Percentiles rank a stretch among this genome's conserved stretches.
Evolutionary conservation across 139 green algal genomes (phyloP).

Genomic region (Raphidocelis subcapitata): DNA sequence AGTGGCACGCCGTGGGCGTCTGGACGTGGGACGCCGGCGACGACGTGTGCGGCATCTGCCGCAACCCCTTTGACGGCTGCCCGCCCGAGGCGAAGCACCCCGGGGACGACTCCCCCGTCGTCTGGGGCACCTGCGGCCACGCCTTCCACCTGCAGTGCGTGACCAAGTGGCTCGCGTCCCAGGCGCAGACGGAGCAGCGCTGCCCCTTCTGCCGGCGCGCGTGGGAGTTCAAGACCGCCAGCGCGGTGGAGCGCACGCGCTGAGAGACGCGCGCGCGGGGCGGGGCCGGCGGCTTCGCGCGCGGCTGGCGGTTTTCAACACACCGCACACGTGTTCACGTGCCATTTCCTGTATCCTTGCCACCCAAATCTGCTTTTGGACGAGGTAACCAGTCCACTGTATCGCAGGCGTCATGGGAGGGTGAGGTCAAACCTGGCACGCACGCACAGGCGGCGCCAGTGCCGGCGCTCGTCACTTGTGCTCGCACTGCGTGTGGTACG

Average conservation of each 20-base stretch:
- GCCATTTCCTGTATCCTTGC: background rate
- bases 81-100: slow-evolving; percentile 67
- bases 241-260: slow-evolving; percentile 7
- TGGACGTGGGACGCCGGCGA: slow-evolving; percentile 75
- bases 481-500: no score
- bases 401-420: slow-evolving; percentile 2
- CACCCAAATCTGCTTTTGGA: slow-evolving; percentile 6
- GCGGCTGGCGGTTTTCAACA: background rate
- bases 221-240: slow-evolving; percentile 64
- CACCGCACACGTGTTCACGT: background rate
- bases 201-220: slow-evolving; percentile 64
- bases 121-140: slow-evolving; percentile 66
- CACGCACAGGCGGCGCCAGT: no score
- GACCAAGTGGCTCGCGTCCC: slow-evolving; percentile 63
- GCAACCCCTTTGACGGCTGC: slow-evolving; percentile 62
- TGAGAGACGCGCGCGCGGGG: background rate
- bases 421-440: slow-evolving; percentile 15
- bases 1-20: slow-evolving; percentile 64
- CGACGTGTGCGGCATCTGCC: slow-evolving; percentile 72
- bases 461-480: no score
- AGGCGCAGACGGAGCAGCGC: slow-evolving; percentile 49
- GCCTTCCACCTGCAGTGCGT: slow-evolving; percentile 63
- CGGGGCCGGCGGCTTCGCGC: background rate
- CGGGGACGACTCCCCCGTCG: slow-evolving; percentile 68
- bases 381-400: background rate